Conservation (phyloP, 257 asterid species). For the Lantana camara region DNA sequence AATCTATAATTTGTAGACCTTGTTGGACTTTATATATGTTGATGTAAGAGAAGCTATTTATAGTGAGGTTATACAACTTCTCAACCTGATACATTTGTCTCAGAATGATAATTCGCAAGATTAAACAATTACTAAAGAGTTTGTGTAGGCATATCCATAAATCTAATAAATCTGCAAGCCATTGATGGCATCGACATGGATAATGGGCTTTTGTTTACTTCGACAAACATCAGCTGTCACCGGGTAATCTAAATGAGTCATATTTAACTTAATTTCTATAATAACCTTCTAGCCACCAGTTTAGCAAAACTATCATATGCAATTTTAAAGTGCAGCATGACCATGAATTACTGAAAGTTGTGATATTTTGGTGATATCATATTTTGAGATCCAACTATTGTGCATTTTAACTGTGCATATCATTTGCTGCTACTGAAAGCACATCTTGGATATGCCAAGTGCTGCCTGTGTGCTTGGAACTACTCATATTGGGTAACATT, state of each 20-base stretch:
- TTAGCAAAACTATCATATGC: neutral
- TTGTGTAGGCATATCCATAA: constrained; percentile 3
- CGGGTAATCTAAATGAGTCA: constrained; percentile 6
- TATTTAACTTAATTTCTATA: constrained; percentile 19
- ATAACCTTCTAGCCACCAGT: neutral
- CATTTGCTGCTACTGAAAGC: neutral
- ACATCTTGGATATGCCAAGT: too few relatives aligned
- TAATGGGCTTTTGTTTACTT: neutral
- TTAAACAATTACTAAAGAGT: constrained; percentile 7
- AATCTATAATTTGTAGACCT: neutral
- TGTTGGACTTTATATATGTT: constrained; percentile 1
- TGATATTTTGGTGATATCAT: neutral
- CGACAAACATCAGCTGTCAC: neutral
- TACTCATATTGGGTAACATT: neutral
- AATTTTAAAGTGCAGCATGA: neutral
- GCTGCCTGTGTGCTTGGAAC: constrained; percentile 1
- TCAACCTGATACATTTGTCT: neutral
- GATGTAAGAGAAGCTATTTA: constrained; percentile 8
- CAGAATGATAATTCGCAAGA: constrained; percentile 3
- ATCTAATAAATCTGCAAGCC: neutral
- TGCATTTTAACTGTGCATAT: constrained; percentile 4
- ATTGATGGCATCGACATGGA: neutral
- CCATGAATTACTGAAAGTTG: neutral
- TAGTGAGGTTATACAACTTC: constrained; percentile 20
- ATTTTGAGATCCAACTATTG: neutral